These are phyloP conservation scores for Podospora anserina DNA, from an alignment of 495 filamentous ascomycete genomes.

Conservation along the genomic window DNA sequence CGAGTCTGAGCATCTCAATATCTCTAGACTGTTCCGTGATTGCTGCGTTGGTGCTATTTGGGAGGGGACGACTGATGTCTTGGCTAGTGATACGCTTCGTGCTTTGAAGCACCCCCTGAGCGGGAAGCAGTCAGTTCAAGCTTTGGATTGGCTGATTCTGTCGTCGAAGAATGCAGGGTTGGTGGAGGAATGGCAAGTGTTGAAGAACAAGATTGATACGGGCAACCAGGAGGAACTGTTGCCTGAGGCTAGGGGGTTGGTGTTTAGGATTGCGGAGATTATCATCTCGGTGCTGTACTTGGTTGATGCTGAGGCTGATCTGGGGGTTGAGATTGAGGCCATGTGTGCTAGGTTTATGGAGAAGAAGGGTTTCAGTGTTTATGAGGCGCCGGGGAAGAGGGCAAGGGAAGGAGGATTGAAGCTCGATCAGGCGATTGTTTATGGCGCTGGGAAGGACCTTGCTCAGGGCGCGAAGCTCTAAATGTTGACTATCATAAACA, in stretches of 20 bases:
- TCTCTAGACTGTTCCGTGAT: conserved; percentile 64
- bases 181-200: conserved; percentile 23
- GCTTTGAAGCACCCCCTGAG: conserved; percentile 50
- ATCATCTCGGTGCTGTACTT: conserved; percentile 34
- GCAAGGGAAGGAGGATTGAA: conserved; percentile 11
- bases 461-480: neutral
- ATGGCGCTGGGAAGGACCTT: conserved; percentile 14
- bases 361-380: conserved; percentile 27
- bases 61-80: conserved; percentile 71
- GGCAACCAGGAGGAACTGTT: conserved; percentile 28
- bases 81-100: conserved; percentile 59
- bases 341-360: conserved; percentile 33
- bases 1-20: conserved; percentile 59
- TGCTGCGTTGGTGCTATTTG: conserved; percentile 65
- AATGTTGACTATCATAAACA: neutral
- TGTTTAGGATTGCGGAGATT: conserved; percentile 35
- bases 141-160: conserved; percentile 39
- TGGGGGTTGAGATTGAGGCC: conserved; percentile 26
- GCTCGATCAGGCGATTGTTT: conserved; percentile 30
- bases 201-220: conserved; percentile 21
- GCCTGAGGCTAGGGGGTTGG: conserved; percentile 34
- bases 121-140: conserved; percentile 38
- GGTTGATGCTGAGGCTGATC: conserved; percentile 29
- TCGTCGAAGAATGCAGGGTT: conserved; percentile 7
- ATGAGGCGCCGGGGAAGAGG: neutral